Evolutionary conservation across 352 stramenopile species (phyloP), one percentile per base, ranked within the genome.

Genomic region (Phytopythium chamaehyphon): DNA sequence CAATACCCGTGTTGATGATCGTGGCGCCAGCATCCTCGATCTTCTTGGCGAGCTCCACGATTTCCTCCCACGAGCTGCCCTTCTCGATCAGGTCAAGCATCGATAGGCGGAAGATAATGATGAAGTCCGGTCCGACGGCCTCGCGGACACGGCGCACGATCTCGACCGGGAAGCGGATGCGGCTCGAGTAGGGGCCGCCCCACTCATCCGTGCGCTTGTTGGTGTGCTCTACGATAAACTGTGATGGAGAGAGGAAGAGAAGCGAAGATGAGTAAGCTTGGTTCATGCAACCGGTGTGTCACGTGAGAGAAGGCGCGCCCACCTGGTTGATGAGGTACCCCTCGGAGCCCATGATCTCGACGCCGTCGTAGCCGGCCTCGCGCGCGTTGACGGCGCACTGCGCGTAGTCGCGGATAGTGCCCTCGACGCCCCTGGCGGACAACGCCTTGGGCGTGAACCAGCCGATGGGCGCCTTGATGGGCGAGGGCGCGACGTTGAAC

Each of bases 1-100:
- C 96, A 62, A 99, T 99, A 21, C 96, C 96, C 35, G 95, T 99
- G 81, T 99, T 99, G 42, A 99, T 96, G 61, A 99, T 98, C 19
- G 83, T 97, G 8, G 88, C 95, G 21, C 96, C 96, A 3, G 93
- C 94, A 23, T 78, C 77, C 62, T 98, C 88, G 46, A 99, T 87
- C 21, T 73, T 61, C 58, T 96, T 77, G 8, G 96, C 95, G 39
- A 99, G 76, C 44, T 77, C 55, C 15, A 97, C 84, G 46, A 98
- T 92, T 57, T 97, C 89, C 24, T 86, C 78, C 76, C 79, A 92
- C 31, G 83, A 69, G 33, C 71, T 85, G 39, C 78, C 79, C 9
- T 97, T 91, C 84, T 97, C 83, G 0, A 99, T 87, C 31, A 99
- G 66, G 76, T 99, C 96, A 35, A 98, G 76, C 84, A 99, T 97